phyloP scores from a whole-genome alignment of 2,329 filamentous ascomycete genomes.

The Fusarium sterilihyphosum region DNA sequence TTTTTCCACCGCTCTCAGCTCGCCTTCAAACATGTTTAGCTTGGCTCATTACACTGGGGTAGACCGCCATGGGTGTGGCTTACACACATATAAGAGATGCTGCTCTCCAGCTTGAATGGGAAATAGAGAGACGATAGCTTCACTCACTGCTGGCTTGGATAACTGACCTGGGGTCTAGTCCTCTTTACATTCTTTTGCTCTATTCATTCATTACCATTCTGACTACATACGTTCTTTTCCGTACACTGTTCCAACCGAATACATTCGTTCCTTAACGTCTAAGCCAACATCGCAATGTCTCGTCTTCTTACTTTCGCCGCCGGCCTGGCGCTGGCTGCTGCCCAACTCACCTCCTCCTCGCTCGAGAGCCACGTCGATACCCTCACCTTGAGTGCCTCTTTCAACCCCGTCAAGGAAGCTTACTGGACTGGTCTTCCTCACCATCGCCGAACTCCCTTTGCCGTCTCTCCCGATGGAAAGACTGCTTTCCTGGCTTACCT shows the following conservation, averaged over 20 bases:
- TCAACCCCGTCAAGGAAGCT: conserved; percentile 66
- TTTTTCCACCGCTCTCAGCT: conserved; percentile 36
- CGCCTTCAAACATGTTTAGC: conserved; percentile 16
- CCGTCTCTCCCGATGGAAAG: conserved; percentile 68
- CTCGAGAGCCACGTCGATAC: conserved; percentile 50
- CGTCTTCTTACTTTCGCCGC: conserved; percentile 40
- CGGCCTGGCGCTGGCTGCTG: conserved; percentile 42
- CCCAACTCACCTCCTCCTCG: conserved; percentile 39
- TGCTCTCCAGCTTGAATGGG: neutral
- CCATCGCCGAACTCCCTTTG: conserved; percentile 70
- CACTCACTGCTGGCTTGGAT: conserved; percentile 26
- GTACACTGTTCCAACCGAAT: neutral
- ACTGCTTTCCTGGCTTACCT: conserved; percentile 70
- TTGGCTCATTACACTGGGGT: conserved; percentile 3
- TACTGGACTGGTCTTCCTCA: conserved; percentile 72
- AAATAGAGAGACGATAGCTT: conserved; percentile 22
- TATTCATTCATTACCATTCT: conserved; percentile 35
- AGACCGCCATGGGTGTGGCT: neutral
- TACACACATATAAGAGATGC: conserved; percentile 36
- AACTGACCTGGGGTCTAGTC: conserved; percentile 37
- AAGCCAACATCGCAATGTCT: conserved; percentile 29
- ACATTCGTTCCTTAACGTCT: conserved; percentile 10
- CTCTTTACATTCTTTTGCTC: conserved; percentile 39
- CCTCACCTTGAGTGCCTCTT: conserved; percentile 59
- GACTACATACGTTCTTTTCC: conserved; percentile 28